Evolutionary conservation across 805 yeast genomes (phyloP), one percentile per base, ranked within the genome.

Genomic region (Candida rishiriensis): DNA sequence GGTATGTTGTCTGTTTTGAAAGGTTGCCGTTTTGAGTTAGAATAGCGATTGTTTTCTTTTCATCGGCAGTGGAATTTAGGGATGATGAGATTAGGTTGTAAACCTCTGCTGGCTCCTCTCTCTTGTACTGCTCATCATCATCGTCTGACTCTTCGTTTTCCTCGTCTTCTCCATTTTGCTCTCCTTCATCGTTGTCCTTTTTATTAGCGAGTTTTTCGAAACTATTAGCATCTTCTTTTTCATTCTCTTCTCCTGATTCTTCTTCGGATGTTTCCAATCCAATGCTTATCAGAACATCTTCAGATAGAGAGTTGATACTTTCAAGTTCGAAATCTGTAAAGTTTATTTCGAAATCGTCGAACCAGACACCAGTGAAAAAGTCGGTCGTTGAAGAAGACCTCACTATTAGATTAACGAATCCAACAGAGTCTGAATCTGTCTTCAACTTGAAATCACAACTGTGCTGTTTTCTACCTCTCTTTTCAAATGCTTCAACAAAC

Each of bases 1-100:
- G 65, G 50, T 76, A 73, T 35, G 85, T 72, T 0, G 86, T 75
- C 12, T 72, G 65, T 59, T 75, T 69, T 39, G 78, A 77, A 50
- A 79, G 80, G 17, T 73, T 40, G 21, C 40, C 44, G 43, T 66
- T 63, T 39, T 60, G 62, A 10, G 53, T 48, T 17, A 65, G 45
- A 14, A 65, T 47, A 16, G 26, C 26, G 4, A 21, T 21, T 5
- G 26, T 21, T 50, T 13, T n/a, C 3, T 59, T 56, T 21, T 57
- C 60, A 12, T 60, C 55, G 10, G 58, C 54, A 13, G 60, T 58
- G 15, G 54, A 31, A 15, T 45, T 47, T 4, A 21, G 4, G 7
- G 26, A 21, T 9, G 55, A 55, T 2, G 40, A 21, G 1, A 61
- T 55, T 5, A 68, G 52, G 3, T 46, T 40, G 14, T 57, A 39